A percentile compares a stretch with the other conserved stretches of the same genome.
Conservation (phyloP, 2,329 filamentous ascomycete species). For the Ophiostoma fasciatum region DNA sequence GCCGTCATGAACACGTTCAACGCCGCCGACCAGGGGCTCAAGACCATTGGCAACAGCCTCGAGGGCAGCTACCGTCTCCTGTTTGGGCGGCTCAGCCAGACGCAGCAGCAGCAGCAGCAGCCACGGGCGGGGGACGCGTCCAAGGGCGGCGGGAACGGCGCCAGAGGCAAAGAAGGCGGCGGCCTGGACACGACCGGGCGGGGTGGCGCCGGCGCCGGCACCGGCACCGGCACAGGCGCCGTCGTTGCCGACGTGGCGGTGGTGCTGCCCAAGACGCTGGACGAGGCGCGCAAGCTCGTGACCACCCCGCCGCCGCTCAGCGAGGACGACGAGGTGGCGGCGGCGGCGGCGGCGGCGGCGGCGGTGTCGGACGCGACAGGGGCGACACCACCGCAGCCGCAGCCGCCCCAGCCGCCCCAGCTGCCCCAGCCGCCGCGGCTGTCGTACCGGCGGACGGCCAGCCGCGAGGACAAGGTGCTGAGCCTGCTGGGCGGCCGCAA, state of each 20-base stretch:
- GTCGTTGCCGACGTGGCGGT: slow-evolving; percentile 20
- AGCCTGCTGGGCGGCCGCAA: slow-evolving; percentile 52
- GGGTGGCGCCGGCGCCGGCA: slow-evolving; percentile 33
- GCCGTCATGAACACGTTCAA: slow-evolving; percentile 74
- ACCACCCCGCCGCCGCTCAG: slow-evolving; percentile 48
- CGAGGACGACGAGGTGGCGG: slow-evolving; percentile 37
- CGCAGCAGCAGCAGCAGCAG: slow-evolving; percentile 21
- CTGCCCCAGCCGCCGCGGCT: not conserved
- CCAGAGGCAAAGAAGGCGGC: no score
- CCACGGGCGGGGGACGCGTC: no score
- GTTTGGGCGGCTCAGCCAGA: slow-evolving; percentile 72
- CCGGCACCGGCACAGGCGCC: slow-evolving; percentile 43
- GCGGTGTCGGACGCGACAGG: not conserved
- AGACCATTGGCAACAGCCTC: slow-evolving; percentile 79
- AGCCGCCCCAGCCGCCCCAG: not conserved
- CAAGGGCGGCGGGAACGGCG: no score
- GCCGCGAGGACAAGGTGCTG: slow-evolving; percentile 58
- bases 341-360: slow-evolving; percentile 8
- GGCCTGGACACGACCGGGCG: slow-evolving; percentile 10
- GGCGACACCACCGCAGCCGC: not conserved
- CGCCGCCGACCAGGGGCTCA: slow-evolving; percentile 81
- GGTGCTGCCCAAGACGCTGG: slow-evolving; percentile 71
- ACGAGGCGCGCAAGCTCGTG: slow-evolving; percentile 82
- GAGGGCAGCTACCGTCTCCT: slow-evolving; percentile 91
- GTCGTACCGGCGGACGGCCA: slow-evolving; percentile 13